phyloP scores from a whole-genome alignment of 139 green algal genomes.

The Picochlorum sp. region DNA sequence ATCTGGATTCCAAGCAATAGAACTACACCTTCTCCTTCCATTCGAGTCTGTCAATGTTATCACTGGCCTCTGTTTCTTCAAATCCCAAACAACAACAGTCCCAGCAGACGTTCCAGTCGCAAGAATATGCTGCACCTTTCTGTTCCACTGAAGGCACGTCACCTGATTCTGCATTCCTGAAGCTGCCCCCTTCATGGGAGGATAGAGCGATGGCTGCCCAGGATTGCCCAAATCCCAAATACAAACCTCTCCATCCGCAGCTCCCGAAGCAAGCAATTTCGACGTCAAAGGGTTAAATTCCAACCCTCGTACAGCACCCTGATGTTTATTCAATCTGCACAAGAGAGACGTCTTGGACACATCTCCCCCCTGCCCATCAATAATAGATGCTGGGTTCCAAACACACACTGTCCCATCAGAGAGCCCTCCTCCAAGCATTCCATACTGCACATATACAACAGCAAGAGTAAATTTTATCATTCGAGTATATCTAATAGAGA shows the following conservation, averaged over 20 bases:
- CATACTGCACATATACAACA: conserved; percentile 43
- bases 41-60: conserved; percentile 75
- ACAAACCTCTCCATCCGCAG: conserved; percentile 80
- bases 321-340: conserved; percentile 75
- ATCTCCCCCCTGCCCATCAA: conserved; percentile 32
- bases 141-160: conserved; percentile 85
- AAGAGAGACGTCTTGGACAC: conserved; percentile 36
- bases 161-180: conserved; percentile 54
- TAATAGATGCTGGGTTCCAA: conserved; percentile 79
- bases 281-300: conserved; percentile 89
- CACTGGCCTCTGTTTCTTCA: conserved; percentile 84
- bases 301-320: conserved; percentile 67
- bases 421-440: conserved; percentile 87
- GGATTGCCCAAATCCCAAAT: conserved; percentile 94
- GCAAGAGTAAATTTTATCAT: no score
- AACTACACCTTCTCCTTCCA: conserved; percentile 47
- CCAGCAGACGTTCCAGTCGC: conserved; percentile 59
- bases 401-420: conserved; percentile 81
- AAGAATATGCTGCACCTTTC: conserved; percentile 94
- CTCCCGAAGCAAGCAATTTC: conserved; percentile 88
- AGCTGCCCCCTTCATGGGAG: conserved; percentile 36
- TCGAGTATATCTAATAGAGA: no score
- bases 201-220: conserved; percentile 53
- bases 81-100: conserved; percentile 82
- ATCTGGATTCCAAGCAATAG: conserved; percentile 88